phyloP scores from a whole-genome alignment of 345 rosid genomes.

The Raphanus raphanistrum region DNA sequence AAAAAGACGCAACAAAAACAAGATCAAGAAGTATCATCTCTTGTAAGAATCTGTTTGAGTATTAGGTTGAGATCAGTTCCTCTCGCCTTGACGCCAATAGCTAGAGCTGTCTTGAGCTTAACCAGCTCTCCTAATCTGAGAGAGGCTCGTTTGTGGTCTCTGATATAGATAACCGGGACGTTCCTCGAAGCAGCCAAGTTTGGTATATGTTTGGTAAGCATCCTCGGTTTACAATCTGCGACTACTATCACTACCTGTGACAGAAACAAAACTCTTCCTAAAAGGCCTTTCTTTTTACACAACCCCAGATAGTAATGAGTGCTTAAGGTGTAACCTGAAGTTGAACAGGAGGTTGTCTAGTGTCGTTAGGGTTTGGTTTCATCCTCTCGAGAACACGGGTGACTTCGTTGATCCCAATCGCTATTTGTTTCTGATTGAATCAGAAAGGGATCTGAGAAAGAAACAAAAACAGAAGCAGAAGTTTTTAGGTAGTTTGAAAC shows the following conservation, averaged over 20 bases:
- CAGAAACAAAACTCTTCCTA: not conserved
- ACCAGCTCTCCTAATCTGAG: conserved; percentile 67
- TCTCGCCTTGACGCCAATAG: conserved; percentile 63
- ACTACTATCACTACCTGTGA: conserved; percentile 63
- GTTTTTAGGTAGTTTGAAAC: not conserved
- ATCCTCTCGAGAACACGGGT: conserved; percentile 76
- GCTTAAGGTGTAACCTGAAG: conserved; percentile 54
- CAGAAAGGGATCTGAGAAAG: not conserved
- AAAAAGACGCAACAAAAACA: conserved; percentile 3
- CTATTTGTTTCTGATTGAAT: conserved; percentile 63
- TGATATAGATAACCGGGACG: conserved; percentile 56
- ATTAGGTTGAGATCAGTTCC: conserved; percentile 51
- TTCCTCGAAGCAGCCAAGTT: conserved; percentile 62
- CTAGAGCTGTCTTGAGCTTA: conserved; percentile 66
- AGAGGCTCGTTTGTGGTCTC: conserved; percentile 60
- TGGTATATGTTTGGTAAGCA: conserved; percentile 69
- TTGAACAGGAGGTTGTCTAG: conserved; percentile 37
- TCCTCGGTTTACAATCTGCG: conserved; percentile 68
- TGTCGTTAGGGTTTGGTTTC: conserved; percentile 33
- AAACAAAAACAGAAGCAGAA: not conserved
- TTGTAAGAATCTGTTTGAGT: conserved; percentile 42
- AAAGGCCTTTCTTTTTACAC: not conserved
- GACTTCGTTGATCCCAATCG: conserved; percentile 88
- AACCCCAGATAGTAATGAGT: not conserved
- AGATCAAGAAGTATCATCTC: conserved; percentile 17